phyloP scores from a whole-genome alignment of 345 rosid genomes.

The Cardiospermum halicacabum region DNA sequence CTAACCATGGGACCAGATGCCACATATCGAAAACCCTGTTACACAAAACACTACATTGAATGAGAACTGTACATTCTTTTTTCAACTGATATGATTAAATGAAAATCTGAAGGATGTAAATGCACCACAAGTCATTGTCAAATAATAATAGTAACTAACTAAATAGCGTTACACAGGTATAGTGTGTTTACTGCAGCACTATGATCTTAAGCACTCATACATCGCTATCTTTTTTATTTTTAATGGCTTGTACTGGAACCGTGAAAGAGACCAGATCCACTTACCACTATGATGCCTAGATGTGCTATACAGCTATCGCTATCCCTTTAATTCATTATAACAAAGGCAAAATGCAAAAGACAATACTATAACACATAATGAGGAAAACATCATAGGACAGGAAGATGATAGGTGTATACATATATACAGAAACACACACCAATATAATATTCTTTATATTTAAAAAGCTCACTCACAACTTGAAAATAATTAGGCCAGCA shows the following conservation, averaged over 20 bases:
- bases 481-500: background rate
- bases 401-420: too few species aligned
- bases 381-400: slow-evolving; percentile 3
- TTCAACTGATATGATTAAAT: background rate
- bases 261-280: too few species aligned
- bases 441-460: background rate
- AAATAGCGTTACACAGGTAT: background rate
- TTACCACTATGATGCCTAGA: too few species aligned
- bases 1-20: slow-evolving; percentile 99
- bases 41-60: slow-evolving; percentile 12
- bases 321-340: background rate
- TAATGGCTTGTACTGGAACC: too few species aligned
- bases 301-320: too few species aligned
- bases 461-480: background rate
- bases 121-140: background rate
- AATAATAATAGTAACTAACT: background rate
- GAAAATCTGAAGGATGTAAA: background rate
- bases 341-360: background rate
- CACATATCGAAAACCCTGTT: slow-evolving; percentile 92
- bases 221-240: too few species aligned
- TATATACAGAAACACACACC: too few species aligned
- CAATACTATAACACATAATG: background rate
- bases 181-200: background rate
- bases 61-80: background rate
- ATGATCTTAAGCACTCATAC: background rate